Evolutionary conservation across 2,329 filamentous ascomycete genomes (phyloP), one percentile per base, ranked within the genome.

Genomic region (Aspergillus sp.): DNA sequence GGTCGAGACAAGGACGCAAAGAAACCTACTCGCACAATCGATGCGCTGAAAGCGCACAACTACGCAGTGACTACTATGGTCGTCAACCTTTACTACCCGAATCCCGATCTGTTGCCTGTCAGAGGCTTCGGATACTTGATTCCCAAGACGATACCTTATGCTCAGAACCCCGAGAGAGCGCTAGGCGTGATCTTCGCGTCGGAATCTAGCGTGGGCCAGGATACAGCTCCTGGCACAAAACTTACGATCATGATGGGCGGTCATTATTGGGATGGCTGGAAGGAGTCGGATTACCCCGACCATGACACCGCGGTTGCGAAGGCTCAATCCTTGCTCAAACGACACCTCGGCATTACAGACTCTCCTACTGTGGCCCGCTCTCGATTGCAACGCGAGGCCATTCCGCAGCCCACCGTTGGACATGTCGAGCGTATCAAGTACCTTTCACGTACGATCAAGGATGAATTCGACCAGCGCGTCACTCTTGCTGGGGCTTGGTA

Each of bases 171-270:
- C 1, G 90, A 96, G 72, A 84, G 86, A 60, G 90, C 89, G 0
- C 86, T 99, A 5, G 95, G 95, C 61, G 93, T 98, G 52, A 89
- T 98, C 59, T 98, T 98, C 74, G 92, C 96, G 74, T 90, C 87
- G 2, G 86, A 91, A 62, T 83, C 83, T 17, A 77, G 80, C n/a
- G 68, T 74, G 49, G 83, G 82, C 17, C 80, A 84, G 65, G 84
- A 89, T 69, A 79, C 76, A 4, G 80, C 73, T 1, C 69, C 73
- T 0, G 91, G 90, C 22, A 96, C 91, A 13, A 96, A 96, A 73
- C 76, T 98, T 53, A 96, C 93, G 15, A 90, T 98, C 66, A 96
- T 99, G 86, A 80, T 99, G 56, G 95, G 95, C 58, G 95, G 95
- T 1, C 92, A 97, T 76, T 91, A 90, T 83, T 98, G 91, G 91